Base-by-base conservation (phyloP, 2,329 filamentous ascomycete species). In the Grosmannia serpens region DNA sequence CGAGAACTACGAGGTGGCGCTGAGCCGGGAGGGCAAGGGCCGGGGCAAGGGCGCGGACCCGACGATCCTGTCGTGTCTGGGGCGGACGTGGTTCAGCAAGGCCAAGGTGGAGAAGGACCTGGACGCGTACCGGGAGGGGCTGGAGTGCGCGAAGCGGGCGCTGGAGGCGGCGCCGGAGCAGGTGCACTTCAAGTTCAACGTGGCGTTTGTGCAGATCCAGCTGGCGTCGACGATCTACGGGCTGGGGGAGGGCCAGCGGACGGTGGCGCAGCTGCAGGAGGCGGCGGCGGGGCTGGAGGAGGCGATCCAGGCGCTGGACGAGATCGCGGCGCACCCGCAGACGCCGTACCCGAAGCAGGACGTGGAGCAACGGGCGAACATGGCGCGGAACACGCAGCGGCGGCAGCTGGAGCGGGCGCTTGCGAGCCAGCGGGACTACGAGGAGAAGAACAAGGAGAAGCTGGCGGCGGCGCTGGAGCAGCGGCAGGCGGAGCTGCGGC, bases 181-280 rank as follows among this genome's bases (percentile, higher is more conserved):
- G 66, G 80, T 91, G 33, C 90, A 96, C 71, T 89, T 94, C 71
- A 90, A 94, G 70, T 99, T 99, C 80, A 99, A 99, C 67, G 89
- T 99, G 31, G 94, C 94, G 0, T 99, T 96, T 68, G 89, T 97
- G 31, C 94, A 97, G 69, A 95, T 96, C 62, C 91, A 96, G 70
- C 85, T 97, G 58, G 92, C 92, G 24, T 87, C 87, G 52, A 83
- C 88, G 33, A 84, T 96, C 58, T 86, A 90, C 71, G 78, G 76
- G 41, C 77, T 96, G 57, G 78, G 82, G 6, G 89, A 96, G 69
- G 82, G 82, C 7, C 85, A 91, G 68, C 85, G 91, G 55, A 88
- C 87, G 0, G 78, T 92, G 3, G 80, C 82, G 61, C 91, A 97
- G 66, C 84, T 99, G 9, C 81, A 95, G 68, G 82, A 86, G 57